These are phyloP conservation scores for Sporothrix dimorphospora DNA, from an alignment of 2,329 filamentous ascomycete genomes.

Conservation along the genomic window DNA sequence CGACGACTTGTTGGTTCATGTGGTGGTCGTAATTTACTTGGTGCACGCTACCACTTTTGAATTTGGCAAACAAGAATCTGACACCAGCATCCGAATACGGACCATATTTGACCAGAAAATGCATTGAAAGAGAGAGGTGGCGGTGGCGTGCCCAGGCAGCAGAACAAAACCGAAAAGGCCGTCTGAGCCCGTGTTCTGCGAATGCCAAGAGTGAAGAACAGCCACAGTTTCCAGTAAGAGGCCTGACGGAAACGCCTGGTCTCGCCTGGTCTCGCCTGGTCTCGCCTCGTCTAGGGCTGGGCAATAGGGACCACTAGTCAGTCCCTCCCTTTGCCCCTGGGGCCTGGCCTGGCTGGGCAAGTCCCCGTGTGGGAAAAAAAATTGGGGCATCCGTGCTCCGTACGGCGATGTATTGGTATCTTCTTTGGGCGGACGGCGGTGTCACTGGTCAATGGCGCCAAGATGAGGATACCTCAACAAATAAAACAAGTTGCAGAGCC, in stretches of 20 bases:
- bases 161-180: background rate
- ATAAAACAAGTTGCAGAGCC: background rate
- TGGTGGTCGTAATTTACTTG: background rate
- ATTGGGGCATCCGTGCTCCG: background rate
- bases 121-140: background rate
- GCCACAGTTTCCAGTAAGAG: background rate
- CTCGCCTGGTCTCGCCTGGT: background rate
- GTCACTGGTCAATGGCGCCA: slow-evolving; percentile 12
- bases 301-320: background rate
- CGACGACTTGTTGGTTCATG: background rate
- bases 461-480: background rate
- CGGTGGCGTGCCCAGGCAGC: background rate
- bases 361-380: background rate
- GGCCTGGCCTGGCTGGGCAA: slow-evolving; percentile 8
- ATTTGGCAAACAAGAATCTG: background rate
- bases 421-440: background rate
- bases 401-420: background rate
- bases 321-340: slow-evolving; percentile 8
- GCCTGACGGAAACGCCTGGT: background rate
- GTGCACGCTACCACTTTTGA: background rate
- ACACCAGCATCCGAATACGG: slow-evolving; percentile 8
- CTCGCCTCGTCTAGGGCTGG: slow-evolving; percentile 5
- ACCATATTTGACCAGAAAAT: background rate
- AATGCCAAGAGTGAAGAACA: background rate
- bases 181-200: background rate